These are phyloP conservation scores for Cordyceps fumosorosea DNA, from an alignment of 2,329 filamentous ascomycete species.

Conservation along the genomic window DNA sequence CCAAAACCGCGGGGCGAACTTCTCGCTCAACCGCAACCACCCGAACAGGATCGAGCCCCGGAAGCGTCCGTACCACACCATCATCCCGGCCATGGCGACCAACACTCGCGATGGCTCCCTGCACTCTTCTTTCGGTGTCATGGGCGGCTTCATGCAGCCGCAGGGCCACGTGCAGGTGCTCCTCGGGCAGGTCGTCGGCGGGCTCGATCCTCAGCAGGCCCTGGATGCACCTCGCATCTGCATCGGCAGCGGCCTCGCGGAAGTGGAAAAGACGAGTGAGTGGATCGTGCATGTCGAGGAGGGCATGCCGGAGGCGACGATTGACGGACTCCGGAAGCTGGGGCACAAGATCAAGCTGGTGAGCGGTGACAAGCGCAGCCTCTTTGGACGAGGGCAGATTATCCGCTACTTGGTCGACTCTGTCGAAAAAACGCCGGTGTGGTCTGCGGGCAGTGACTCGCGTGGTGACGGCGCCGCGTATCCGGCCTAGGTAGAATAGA, in stretches of 20 bases:
- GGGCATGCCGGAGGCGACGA: constrained; percentile 63
- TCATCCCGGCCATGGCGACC: constrained; percentile 88
- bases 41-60: constrained; percentile 74
- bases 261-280: constrained; percentile 34
- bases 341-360: constrained; percentile 71
- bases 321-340: constrained; percentile 58
- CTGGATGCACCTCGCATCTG: constrained; percentile 86
- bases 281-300: constrained; percentile 74
- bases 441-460: constrained; percentile 83
- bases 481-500: constrained; percentile 26
- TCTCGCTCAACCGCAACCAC: constrained; percentile 63
- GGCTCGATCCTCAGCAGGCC: constrained; percentile 76
- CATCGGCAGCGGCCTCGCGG: constrained; percentile 62
- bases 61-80: constrained; percentile 94
- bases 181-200: constrained; percentile 79
- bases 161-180: constrained; percentile 94
- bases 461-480: constrained; percentile 73
- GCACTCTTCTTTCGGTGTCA: constrained; percentile 86
- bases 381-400: constrained; percentile 84
- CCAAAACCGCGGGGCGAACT: constrained; percentile 88
- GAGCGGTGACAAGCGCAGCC: constrained; percentile 53
- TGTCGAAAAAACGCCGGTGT: constrained; percentile 63
- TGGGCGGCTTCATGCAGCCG: constrained; percentile 98
- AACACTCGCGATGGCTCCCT: constrained; percentile 62
- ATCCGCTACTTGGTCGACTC: constrained; percentile 70